These are phyloP conservation scores for Hordeum marinum DNA, from an alignment of 176 grass and related monocot species.

Conservation along the genomic window DNA sequence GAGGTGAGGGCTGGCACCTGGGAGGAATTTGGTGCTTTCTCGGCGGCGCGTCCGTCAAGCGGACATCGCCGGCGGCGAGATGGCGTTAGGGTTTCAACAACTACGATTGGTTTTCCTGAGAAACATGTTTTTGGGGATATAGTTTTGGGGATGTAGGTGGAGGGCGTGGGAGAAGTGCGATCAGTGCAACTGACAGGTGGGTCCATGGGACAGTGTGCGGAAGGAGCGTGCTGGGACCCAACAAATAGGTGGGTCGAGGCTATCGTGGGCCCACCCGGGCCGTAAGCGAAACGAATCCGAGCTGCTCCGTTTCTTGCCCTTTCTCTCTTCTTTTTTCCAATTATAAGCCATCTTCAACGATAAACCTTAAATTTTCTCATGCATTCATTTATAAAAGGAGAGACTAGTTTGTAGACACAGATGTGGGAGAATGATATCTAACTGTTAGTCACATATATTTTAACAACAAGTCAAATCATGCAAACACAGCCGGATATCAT, in stretches of 20 bases:
- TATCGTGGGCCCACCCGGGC: neutral
- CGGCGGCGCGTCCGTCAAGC: neutral
- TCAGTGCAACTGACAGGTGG: neutral
- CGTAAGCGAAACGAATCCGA: neutral
- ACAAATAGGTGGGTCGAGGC: neutral
- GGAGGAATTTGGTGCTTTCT: neutral
- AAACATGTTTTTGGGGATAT: neutral
- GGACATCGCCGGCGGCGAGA: conserved; percentile 36
- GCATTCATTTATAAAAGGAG: too few species aligned
- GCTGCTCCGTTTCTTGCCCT: too few species aligned
- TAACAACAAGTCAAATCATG: too few species aligned
- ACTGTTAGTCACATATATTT: too few species aligned
- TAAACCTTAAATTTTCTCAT: too few species aligned
- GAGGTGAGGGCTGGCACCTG: neutral
- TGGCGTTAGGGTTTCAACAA: conserved; percentile 32
- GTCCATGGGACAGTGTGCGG: neutral
- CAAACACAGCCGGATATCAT: too few species aligned
- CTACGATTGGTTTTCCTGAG: neutral
- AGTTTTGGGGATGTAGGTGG: neutral
- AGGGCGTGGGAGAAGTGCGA: neutral
- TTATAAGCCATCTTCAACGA: too few species aligned
- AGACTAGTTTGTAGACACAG: too few species aligned
- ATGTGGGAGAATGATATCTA: too few species aligned
- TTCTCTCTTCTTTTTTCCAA: too few species aligned
- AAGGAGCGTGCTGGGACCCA: neutral